Base-by-base conservation (phyloP, 192 early-diverging fungal genomes). In the Podila horticola region DNA sequence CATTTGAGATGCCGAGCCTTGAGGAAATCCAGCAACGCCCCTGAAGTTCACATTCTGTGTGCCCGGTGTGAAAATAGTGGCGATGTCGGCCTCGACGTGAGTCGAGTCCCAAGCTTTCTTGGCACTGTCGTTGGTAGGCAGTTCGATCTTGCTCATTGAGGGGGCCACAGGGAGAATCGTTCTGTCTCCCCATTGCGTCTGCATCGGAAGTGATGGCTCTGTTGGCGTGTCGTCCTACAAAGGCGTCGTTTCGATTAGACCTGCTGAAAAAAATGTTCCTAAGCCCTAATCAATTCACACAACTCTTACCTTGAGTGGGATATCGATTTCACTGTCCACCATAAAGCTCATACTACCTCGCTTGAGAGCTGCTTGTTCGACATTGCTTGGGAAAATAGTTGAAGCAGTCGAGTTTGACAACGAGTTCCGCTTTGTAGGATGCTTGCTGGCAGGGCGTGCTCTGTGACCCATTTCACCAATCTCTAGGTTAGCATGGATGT, bases 291-390 rank as follows among this genome's bases (percentile, higher is more conserved):
- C n/a, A n/a, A 2, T 6, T 7, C 22, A 58, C 57, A 15, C 13
- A n/a, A 24, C 20, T 58, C 22, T 29, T 33, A 33, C 60, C 17
- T 20, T 29, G 9, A 28, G 11, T 5, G 20, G 61, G 61, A 24
- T 13, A 38, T 79, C 76, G 15, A 81, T 81, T 52, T 81, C 77
- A 24, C 70, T 72, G 10, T 81, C 77, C 2, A 81, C 77, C 77
- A 81, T 81, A 33, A 81, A 81, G 24, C 77, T 81, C 66, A 81
- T 64, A 31, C 77, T 81, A 22, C 77, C 76, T 7, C 77, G 66
- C 45, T 81, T 81, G 55, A 52, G 66, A 48, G 77, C 77, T 15
- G 77, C 77, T 57, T 73, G 55, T 28, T 81, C 77, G 5, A 81
- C 77, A 61, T 65, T 69, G 9, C 33, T 65, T 1, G 77, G 77